phyloP scores from a whole-genome alignment of 2,329 filamentous ascomycete genomes.

The Aspergillus fructus region DNA sequence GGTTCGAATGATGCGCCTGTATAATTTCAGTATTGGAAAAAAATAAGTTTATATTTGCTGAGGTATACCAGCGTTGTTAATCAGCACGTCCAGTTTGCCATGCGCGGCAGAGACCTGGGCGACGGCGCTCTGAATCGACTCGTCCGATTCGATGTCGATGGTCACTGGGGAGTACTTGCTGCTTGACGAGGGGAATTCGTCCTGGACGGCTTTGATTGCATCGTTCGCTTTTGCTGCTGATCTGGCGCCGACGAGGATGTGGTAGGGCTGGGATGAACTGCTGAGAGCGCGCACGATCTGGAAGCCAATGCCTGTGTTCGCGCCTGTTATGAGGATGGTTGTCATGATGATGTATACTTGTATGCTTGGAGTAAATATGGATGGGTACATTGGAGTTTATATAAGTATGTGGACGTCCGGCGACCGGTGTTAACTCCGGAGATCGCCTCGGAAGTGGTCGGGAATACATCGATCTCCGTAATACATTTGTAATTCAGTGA shows the following conservation, averaged over 20 bases:
- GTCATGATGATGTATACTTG: too few species aligned
- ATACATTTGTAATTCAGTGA: too few species aligned
- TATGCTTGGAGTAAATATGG: too few species aligned
- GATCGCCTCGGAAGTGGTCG: too few species aligned
- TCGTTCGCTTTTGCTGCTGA: slow-evolving; percentile 51
- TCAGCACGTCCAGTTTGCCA: slow-evolving; percentile 51
- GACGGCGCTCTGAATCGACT: slow-evolving; percentile 50
- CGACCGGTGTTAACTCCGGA: too few species aligned
- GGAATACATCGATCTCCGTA: too few species aligned
- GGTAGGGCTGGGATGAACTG: slow-evolving; percentile 49
- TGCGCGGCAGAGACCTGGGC: slow-evolving; percentile 42
- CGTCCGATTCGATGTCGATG: slow-evolving; percentile 56
- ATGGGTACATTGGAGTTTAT: too few species aligned
- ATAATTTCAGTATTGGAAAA: neutral
- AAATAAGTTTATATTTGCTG: too few species aligned
- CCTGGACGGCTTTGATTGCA: slow-evolving; percentile 45
- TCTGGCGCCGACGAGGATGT: slow-evolving; percentile 58
- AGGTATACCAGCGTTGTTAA: slow-evolving; percentile 57
- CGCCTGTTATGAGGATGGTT: slow-evolving; percentile 61
- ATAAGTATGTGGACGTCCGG: too few species aligned
- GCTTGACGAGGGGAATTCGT: slow-evolving; percentile 40
- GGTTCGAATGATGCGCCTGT: slow-evolving; percentile 27
- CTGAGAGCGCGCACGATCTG: slow-evolving; percentile 58
- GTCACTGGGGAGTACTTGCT: slow-evolving; percentile 50
- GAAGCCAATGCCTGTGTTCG: slow-evolving; percentile 61